phyloP scores from a whole-genome alignment of 2,329 filamentous ascomycete genomes.

The Penicillium sp. region DNA sequence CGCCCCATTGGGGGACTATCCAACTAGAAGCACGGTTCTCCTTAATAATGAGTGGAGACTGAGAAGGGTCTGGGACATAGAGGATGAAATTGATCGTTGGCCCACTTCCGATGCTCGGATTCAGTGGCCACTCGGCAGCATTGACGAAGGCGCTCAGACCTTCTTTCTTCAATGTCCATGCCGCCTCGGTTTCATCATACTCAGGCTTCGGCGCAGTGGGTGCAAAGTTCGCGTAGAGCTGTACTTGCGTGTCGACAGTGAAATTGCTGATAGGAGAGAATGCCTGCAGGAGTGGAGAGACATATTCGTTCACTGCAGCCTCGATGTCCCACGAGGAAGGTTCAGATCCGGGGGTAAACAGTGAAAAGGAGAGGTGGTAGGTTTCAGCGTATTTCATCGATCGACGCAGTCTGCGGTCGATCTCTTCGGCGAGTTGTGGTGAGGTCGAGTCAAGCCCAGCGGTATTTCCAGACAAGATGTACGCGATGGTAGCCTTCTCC shows the following conservation, averaged over 20 bases:
- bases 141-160: conserved; percentile 95
- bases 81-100: conserved; percentile 96
- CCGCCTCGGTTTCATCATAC: conserved; percentile 52
- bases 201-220: conserved; percentile 59
- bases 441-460: conserved; percentile 38
- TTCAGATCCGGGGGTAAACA: conserved; percentile 75
- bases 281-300: conserved; percentile 75
- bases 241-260: conserved; percentile 92
- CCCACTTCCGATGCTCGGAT: conserved; percentile 85
- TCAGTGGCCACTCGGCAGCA: conserved; percentile 94
- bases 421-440: conserved; percentile 54
- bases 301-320: conserved; percentile 72
- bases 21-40: conserved; percentile 69
- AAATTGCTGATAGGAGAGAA: conserved; percentile 87
- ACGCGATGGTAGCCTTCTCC: conserved; percentile 81
- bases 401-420: conserved; percentile 68
- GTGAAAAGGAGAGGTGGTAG: conserved; percentile 92
- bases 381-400: conserved; percentile 89
- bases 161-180: conserved; percentile 73
- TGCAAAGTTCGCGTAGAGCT: conserved; percentile 76
- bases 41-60: conserved; percentile 59
- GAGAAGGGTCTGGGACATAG: conserved; percentile 72
- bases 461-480: conserved; percentile 61
- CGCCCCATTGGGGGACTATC: conserved; percentile 96
- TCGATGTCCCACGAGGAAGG: conserved; percentile 94